Evolutionary conservation across 345 rosid genomes (phyloP).

Genomic region (Linum usitatissimum): DNA sequence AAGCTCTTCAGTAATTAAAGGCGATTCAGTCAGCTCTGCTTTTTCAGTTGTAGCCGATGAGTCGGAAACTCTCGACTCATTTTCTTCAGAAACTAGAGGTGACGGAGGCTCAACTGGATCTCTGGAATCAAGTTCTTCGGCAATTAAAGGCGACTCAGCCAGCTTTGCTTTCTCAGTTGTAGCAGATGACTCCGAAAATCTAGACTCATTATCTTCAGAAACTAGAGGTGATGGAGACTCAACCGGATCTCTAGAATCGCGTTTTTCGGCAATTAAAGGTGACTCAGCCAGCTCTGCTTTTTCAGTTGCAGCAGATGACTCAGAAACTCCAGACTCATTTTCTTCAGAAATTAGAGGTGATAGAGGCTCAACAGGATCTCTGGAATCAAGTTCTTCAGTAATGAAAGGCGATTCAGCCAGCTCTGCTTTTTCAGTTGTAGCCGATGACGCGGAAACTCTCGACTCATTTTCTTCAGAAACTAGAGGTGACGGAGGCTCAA

Average conservation of each 20-base stretch:
- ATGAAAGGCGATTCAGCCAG: no score
- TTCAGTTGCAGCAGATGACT: constrained; percentile 15
- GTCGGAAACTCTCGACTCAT: constrained; percentile 17
- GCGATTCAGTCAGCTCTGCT: no score
- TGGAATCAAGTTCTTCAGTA: no score
- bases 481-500: constrained; percentile 10
- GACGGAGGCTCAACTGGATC: constrained; percentile 6
- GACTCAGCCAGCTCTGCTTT: no score
- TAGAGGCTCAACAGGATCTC: no score
- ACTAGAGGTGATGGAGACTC: no score
- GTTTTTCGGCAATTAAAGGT: no score
- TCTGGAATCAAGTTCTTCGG: neutral
- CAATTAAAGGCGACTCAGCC: neutral
- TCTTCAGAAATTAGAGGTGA: no score
- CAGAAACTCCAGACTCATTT: no score
- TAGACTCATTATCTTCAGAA: no score
- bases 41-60: constrained; percentile 11
- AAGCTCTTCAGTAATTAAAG: no score
- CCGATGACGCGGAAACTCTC: constrained; percentile 15
- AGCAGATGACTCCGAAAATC: neutral
- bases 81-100: constrained; percentile 16
- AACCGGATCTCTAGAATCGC: no score
- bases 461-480: constrained; percentile 17
- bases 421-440: constrained; percentile 6
- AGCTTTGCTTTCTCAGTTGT: neutral